Base-by-base conservation (phyloP, 176 grass and related monocot species). In the Lolium rigidum region DNA sequence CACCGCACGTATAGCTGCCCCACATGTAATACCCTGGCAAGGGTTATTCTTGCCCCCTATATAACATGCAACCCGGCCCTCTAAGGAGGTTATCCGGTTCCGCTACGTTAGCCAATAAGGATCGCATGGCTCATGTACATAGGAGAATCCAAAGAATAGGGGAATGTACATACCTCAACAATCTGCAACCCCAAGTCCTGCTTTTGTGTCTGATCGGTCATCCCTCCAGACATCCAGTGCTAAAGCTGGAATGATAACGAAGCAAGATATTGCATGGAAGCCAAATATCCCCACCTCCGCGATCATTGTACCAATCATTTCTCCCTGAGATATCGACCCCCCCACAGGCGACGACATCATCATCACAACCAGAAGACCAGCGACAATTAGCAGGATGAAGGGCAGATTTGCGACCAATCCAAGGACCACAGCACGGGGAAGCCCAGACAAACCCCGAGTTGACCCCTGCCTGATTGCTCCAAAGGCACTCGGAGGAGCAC, bases 91-190 rank as follows among this genome's bases (percentile, higher is more conserved):
- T n/a, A n/a, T n/a, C n/a, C n/a, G n/a, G n/a, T n/a, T n/a, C n/a
- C n/a, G n/a, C n/a, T n/a, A n/a, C n/a, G n/a, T n/a, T n/a, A n/a
- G n/a, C n/a, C n/a, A n/a, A n/a, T n/a, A n/a, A n/a, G n/a, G n/a
- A 47, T 57, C 3, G 3, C 24, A 21, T 59, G 56, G 56, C 20
- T 21, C 56, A 59, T 9, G 24, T n/a, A 68, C 9, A 85, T 37
- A 28, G 25, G 25, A 78, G 7, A 24, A 16, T 46, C 18, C 6
- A 74, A 20, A 84, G 55, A 46, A 64, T 47, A 20, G n/a, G 9
- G 48, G 9, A 54, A 24, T 10, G 25, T 15, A 47, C 26, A 49
- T 85, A 78, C 83, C 83, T 85, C 74, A 73, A 73, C n/a, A 71
- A 46, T 9, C 25, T 3, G 9, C 22, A 24, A 9, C 26, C 6